A percentile compares a stretch with the other conserved stretches of the same genome.
phyloP scores from a whole-genome alignment of 2,329 filamentous ascomycete genomes.

The Diaporthe vaccinii region DNA sequence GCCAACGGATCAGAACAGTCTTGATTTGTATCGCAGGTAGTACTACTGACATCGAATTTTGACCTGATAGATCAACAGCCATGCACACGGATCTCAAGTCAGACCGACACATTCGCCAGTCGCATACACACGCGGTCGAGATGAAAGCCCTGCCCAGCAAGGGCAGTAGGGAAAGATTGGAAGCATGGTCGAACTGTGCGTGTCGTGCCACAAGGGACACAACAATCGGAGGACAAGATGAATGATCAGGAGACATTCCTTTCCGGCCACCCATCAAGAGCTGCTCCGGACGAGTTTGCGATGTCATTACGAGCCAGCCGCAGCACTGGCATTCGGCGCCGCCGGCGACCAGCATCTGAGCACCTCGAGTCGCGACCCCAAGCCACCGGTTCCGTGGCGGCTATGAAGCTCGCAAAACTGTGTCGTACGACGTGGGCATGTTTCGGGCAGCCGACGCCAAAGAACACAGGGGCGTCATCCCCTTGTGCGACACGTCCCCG shows the following conservation, averaged over 20 bases:
- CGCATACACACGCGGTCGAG: neutral
- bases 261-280: neutral
- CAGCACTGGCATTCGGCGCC: neutral
- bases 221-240: neutral
- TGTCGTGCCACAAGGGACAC: neutral
- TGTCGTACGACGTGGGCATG: neutral
- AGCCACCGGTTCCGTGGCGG: neutral
- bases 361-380: neutral
- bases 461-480: neutral
- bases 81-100: neutral
- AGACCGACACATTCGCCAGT: neutral
- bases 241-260: neutral
- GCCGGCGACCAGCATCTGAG: neutral
- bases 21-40: neutral
- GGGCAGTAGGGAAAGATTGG: neutral
- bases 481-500: neutral
- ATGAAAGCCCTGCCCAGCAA: neutral
- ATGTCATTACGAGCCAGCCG: neutral
- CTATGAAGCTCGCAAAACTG: neutral
- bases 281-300: neutral
- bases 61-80: neutral
- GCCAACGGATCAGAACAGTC: neutral
- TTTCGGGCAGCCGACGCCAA: slow-evolving; percentile 11
- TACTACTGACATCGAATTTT: neutral
- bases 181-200: neutral